phyloP scores from a whole-genome alignment of 805 yeast genomes.

The Cyberlindnera saturnus region DNA sequence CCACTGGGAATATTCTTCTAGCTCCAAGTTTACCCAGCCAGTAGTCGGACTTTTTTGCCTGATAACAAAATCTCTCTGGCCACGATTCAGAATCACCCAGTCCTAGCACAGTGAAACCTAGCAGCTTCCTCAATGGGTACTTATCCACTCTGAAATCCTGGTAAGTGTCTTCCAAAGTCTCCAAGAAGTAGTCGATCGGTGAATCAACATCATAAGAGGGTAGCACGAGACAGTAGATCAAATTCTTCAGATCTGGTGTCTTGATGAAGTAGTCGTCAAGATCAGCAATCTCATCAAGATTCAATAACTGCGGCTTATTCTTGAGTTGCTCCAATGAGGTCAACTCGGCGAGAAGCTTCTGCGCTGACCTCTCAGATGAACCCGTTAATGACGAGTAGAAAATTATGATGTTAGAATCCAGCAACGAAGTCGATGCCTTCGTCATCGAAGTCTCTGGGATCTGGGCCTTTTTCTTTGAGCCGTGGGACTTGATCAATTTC shows the following conservation, averaged over 20 bases:
- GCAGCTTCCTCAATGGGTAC: conserved; percentile 59
- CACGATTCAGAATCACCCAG: conserved; percentile 85
- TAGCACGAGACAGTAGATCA: conserved; percentile 64
- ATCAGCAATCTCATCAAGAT: conserved; percentile 79
- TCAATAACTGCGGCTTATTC: conserved; percentile 47
- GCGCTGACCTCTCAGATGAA: conserved; percentile 66
- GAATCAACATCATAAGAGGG: conserved; percentile 94
- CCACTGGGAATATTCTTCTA: conserved; percentile 75
- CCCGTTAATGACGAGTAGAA: conserved; percentile 88
- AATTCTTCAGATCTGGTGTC: conserved; percentile 44
- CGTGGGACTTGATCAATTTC: conserved; percentile 35
- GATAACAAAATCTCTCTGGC: conserved; percentile 82
- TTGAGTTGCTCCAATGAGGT: conserved; percentile 21
- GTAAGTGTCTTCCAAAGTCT: conserved; percentile 70
- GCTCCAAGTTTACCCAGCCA: conserved; percentile 82
- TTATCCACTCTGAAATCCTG: conserved; percentile 85
- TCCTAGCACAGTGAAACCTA: conserved; percentile 84
- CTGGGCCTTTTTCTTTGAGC: conserved; percentile 19
- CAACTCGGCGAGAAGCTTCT: conserved; percentile 37
- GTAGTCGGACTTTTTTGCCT: conserved; percentile 68
- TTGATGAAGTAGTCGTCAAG: conserved; percentile 74
- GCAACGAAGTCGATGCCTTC: conserved; percentile 35
- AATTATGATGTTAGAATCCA: conserved; percentile 54
- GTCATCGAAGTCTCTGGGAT: conserved; percentile 29
- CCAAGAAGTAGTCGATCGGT: conserved; percentile 83